A percentile compares a stretch with the other conserved stretches of the same genome.
These are phyloP conservation scores for Proliferodiscus dingleyae DNA, from an alignment of 2,329 filamentous ascomycete genomes.

Conservation along the genomic window DNA sequence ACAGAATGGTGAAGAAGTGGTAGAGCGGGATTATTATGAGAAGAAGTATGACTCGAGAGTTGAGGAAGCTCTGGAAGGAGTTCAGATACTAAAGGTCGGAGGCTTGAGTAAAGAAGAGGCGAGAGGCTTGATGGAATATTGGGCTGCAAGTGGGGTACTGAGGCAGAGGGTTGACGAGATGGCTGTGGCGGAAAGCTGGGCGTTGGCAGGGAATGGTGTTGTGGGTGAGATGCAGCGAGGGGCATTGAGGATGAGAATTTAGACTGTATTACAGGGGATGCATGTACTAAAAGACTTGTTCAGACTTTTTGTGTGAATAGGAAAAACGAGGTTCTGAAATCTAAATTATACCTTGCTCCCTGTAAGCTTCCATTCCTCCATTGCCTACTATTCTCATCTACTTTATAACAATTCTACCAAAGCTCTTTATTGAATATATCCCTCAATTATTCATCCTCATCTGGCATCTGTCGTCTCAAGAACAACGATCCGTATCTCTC, in stretches of 20 bases:
- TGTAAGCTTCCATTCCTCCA: no score
- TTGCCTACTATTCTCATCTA: no score
- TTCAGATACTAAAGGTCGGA: constrained; percentile 52
- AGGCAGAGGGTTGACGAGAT: constrained; percentile 63
- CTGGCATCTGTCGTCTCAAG: no score
- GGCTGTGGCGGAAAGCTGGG: constrained; percentile 76
- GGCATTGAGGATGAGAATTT: constrained; percentile 36
- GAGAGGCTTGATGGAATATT: constrained; percentile 81
- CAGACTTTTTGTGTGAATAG: no score
- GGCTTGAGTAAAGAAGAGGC: constrained; percentile 72
- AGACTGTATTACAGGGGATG: no score
- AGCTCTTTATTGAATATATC: no score
- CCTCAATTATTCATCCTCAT: no score
- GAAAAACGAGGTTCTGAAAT: no score
- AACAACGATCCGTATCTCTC: no score
- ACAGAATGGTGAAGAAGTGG: constrained; percentile 34
- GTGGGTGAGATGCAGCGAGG: constrained; percentile 79
- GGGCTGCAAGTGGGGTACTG: constrained; percentile 76
- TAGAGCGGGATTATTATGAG: constrained; percentile 48
- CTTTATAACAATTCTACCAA: no score
- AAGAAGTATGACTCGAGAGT: constrained; percentile 53
- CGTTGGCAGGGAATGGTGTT: constrained; percentile 72
- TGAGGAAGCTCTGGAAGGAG: constrained; percentile 47
- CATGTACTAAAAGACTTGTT: no score
- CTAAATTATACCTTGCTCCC: no score